phyloP scores from a whole-genome alignment of 257 asterid species.

The Coffea eugenioides region DNA sequence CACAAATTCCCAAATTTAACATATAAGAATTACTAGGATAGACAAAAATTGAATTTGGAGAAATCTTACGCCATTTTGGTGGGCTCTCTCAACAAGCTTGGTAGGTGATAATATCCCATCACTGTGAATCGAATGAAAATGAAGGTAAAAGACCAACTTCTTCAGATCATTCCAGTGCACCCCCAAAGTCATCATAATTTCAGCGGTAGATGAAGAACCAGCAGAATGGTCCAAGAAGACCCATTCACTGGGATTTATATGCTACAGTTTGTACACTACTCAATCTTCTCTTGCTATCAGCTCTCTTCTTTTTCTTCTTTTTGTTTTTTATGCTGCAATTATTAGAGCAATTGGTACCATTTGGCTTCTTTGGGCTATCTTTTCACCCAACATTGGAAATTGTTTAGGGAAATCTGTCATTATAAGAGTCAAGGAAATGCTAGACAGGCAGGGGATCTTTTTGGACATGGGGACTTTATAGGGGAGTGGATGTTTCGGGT shows the following conservation, averaged over 20 bases:
- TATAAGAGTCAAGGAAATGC: no score
- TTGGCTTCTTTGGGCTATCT: constrained; percentile 49
- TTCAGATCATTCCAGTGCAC: constrained; percentile 66
- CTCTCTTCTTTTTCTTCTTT: constrained; percentile 85
- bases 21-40: background rate
- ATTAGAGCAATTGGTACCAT: constrained; percentile 14
- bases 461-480: no score
- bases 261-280: constrained; percentile 81
- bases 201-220: constrained; percentile 16
- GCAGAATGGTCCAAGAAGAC: constrained; percentile 61
- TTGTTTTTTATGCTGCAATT: constrained; percentile 25
- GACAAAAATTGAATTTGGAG: background rate
- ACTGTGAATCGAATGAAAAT: constrained; percentile 79
- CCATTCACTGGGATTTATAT: constrained; percentile 76
- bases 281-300: constrained; percentile 85
- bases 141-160: constrained; percentile 78
- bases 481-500: no score
- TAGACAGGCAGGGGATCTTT: no score
- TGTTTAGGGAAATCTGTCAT: background rate
- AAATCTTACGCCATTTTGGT: constrained; percentile 72
- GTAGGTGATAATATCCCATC: constrained; percentile 94
- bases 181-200: constrained; percentile 65
- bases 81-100: constrained; percentile 95
- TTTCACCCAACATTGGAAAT: constrained; percentile 44
- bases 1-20: background rate